These are phyloP conservation scores for Fraxinus albicans DNA, from an alignment of 305 asterid species.

Conservation along the genomic window DNA sequence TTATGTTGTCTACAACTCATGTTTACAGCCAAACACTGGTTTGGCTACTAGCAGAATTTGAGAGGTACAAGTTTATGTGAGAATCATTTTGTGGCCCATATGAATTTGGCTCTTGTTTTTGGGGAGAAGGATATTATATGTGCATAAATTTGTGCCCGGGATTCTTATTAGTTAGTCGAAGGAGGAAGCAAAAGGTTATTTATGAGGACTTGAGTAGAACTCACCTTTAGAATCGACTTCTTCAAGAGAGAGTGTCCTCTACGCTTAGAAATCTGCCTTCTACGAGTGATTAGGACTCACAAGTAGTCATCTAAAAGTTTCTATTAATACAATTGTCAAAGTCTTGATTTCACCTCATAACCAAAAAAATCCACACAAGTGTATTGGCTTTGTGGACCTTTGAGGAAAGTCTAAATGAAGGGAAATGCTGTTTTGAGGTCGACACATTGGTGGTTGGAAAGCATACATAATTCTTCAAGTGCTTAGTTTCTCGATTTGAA, in stretches of 20 bases:
- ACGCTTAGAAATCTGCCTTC: not conserved
- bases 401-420: not conserved
- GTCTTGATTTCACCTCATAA: not conserved
- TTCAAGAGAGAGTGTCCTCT: not conserved
- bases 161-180: not conserved
- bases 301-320: not conserved
- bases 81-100: constrained; percentile 49
- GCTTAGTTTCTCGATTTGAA: not conserved
- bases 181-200: not conserved
- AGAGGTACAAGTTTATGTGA: constrained; percentile 46
- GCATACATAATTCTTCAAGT: not conserved
- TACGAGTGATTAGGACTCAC: not conserved
- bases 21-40: constrained; percentile 38
- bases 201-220: not conserved
- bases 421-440: not conserved
- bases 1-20: constrained; percentile 43
- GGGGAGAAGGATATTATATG: not conserved
- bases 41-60: constrained; percentile 51
- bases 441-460: not conserved
- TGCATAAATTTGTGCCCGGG: not conserved
- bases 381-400: not conserved
- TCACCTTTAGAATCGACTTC: not conserved
- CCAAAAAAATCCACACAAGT: not conserved
- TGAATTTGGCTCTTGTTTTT: constrained; percentile 18
- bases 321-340: not conserved